phyloP scores from a whole-genome alignment of 225 moss, liverwort and hornwort genomes.

The Climacium dendroides region DNA sequence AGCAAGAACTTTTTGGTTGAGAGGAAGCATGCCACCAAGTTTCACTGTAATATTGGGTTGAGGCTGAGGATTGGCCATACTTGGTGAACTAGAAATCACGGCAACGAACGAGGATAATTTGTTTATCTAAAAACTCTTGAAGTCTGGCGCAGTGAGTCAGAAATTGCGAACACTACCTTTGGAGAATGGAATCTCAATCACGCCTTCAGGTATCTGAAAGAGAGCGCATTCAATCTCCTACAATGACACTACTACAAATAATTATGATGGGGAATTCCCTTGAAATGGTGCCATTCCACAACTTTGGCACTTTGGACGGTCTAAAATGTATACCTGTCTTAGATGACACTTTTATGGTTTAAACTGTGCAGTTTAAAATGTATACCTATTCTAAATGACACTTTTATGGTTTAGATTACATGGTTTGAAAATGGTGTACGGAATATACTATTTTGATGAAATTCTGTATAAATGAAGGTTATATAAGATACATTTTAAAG shows the following conservation, averaged over 20 bases:
- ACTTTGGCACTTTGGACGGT: too few relatives aligned
- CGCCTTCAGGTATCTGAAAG: background rate
- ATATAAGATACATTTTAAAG: too few relatives aligned
- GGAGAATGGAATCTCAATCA: background rate
- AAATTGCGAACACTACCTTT: background rate
- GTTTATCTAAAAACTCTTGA: background rate
- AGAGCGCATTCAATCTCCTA: background rate
- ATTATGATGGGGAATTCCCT: too few relatives aligned
- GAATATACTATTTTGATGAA: too few relatives aligned
- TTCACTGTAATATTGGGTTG: conserved; percentile 6
- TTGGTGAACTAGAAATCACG: background rate
- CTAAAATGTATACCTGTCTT: too few relatives aligned
- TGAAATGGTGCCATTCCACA: too few relatives aligned
- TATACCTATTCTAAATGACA: too few relatives aligned
- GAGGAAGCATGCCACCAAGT: conserved; percentile 22
- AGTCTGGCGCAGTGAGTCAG: background rate
- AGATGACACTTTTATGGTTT: too few relatives aligned
- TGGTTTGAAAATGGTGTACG: too few relatives aligned
- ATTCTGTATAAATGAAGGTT: too few relatives aligned
- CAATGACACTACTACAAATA: background rate
- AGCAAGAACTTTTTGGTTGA: conserved; percentile 40
- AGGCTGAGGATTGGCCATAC: background rate
- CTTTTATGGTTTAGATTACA: too few relatives aligned
- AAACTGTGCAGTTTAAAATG: too few relatives aligned
- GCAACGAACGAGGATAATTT: background rate